Conservation (phyloP, 164 flowering plant species). For the Amborella trichopoda region DNA sequence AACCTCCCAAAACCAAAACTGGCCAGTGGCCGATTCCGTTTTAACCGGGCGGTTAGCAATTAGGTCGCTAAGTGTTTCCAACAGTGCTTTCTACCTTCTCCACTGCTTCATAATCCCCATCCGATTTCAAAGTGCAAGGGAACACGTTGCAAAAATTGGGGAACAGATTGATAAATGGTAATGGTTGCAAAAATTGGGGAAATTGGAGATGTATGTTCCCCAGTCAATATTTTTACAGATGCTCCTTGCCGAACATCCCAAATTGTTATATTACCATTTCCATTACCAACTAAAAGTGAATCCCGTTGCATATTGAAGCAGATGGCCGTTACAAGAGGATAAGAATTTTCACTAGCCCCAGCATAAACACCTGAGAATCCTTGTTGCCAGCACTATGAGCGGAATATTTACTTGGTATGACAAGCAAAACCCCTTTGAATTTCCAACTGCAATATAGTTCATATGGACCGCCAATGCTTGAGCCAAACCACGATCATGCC, state of each 20-base stretch:
- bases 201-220: constrained; percentile 77
- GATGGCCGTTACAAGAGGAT: constrained; percentile 71
- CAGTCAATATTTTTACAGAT: constrained; percentile 57
- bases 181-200: constrained; percentile 57
- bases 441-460: constrained; percentile 78
- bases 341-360: constrained; percentile 67
- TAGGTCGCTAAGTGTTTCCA: no score
- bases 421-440: constrained; percentile 61
- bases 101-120: no score
- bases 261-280: constrained; percentile 72
- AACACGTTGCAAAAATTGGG: no score
- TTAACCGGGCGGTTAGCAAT: no score
- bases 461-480: constrained; percentile 74
- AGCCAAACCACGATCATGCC: constrained; percentile 75
- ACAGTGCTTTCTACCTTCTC: no score
- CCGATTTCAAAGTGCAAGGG: no score
- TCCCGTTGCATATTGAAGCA: constrained; percentile 97
- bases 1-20: no score
- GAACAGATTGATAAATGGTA: constrained; percentile 50
- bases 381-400: constrained; percentile 52
- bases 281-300: constrained; percentile 84
- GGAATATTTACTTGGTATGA: constrained; percentile 71
- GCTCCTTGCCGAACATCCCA: constrained; percentile 79
- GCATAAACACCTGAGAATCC: constrained; percentile 76
- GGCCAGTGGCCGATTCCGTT: no score